Evolutionary conservation across 2,329 filamentous ascomycete genomes (phyloP).

Genomic region (Hypomyces perniciosus): DNA sequence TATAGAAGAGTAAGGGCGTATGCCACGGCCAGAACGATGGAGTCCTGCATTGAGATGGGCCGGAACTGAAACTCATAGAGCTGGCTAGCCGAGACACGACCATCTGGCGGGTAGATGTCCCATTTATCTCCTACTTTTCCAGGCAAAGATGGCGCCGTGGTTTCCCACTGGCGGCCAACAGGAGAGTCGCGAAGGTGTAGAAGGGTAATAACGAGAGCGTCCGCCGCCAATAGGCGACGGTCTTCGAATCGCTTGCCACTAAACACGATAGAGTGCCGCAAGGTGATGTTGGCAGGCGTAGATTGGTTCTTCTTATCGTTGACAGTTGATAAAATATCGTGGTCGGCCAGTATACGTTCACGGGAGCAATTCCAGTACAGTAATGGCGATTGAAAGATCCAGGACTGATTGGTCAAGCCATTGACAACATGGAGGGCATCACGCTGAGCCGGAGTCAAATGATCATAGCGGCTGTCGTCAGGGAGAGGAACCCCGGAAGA

Average conservation of each 20-base stretch:
- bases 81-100: conserved; percentile 47
- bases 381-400: conserved; percentile 78
- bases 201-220: conserved; percentile 72
- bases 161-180: conserved; percentile 60
- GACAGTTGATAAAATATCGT: conserved; percentile 61
- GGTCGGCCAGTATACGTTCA: conserved; percentile 51
- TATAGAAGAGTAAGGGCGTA: conserved; percentile 61
- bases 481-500: conserved; percentile 22
- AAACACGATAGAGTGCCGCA: conserved; percentile 74
- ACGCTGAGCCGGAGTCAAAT: conserved; percentile 40
- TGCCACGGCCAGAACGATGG: conserved; percentile 55
- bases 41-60: conserved; percentile 63
- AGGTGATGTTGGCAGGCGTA: conserved; percentile 65
- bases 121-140: conserved; percentile 47
- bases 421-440: conserved; percentile 55
- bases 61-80: conserved; percentile 75
- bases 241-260: conserved; percentile 73
- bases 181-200: conserved; percentile 62
- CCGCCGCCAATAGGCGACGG: conserved; percentile 61
- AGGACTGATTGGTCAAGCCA: conserved; percentile 55
- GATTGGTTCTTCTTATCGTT: conserved; percentile 57
- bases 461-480: conserved; percentile 18
- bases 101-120: conserved; percentile 59
- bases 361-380: conserved; percentile 73
- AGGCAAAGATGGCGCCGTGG: conserved; percentile 49